phyloP scores from a whole-genome alignment of 306 rosid species.

The Lagenaria siceraria region DNA sequence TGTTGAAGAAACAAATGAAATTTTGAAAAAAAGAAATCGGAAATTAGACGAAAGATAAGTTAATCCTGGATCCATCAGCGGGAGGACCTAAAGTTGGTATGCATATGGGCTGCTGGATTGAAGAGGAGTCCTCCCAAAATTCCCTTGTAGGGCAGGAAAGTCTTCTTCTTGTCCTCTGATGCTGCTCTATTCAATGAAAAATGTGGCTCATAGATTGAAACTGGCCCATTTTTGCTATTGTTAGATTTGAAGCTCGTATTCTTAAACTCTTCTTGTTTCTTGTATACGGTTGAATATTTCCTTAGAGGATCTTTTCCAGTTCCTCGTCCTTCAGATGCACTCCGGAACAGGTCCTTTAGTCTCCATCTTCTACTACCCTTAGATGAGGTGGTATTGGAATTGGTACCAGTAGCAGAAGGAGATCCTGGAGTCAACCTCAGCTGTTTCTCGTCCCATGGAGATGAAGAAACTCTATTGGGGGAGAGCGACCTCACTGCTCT shows the following conservation, averaged over 20 bases:
- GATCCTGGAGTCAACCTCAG: constrained; percentile 5
- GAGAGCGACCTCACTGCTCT: constrained; percentile 59
- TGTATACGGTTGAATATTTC: constrained; percentile 28
- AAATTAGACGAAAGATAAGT: not conserved
- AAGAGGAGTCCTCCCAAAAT: constrained; percentile 58
- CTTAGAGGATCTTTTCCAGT: constrained; percentile 46
- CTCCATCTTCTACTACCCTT: constrained; percentile 66
- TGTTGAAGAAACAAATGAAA: not conserved
- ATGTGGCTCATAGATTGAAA: constrained; percentile 67
- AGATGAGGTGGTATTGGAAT: constrained; percentile 14
- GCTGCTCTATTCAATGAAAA: constrained; percentile 59
- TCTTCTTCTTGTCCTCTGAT: constrained; percentile 69
- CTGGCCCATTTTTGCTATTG: constrained; percentile 23
- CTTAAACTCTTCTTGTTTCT: constrained; percentile 28
- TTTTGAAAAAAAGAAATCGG: not conserved
- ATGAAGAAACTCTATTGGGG: constrained; percentile 38
- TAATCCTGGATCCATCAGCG: constrained; percentile 15
- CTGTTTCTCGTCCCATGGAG: constrained; percentile 35
- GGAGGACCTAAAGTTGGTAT: constrained; percentile 37
- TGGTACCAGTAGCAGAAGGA: not conserved
- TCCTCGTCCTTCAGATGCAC: constrained; percentile 85
- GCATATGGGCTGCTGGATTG: constrained; percentile 31
- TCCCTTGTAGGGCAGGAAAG: constrained; percentile 82
- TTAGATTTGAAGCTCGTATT: constrained; percentile 22
- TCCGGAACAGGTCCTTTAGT: constrained; percentile 61